Conservation (phyloP, 129 eudicot genomes). For the Smallanthus sonchifolius region DNA sequence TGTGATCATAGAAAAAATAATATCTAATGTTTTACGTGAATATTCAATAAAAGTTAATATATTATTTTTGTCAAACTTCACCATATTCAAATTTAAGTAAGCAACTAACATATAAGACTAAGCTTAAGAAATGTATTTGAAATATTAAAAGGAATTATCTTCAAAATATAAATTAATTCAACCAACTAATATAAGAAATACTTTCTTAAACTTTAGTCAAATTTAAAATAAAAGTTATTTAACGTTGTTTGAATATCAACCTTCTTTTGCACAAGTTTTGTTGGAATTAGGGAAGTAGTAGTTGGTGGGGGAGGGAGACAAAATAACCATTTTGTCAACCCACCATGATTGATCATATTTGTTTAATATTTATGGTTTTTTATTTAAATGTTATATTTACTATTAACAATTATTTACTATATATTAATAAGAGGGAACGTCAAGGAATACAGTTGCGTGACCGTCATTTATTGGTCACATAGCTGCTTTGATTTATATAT, state of each 20-base stretch:
- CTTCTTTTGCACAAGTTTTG: background rate
- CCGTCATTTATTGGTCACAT: too few species aligned
- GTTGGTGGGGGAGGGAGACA: conserved; percentile 13
- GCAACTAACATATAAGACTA: background rate
- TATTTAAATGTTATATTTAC: background rate
- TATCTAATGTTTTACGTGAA: too few species aligned
- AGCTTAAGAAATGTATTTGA: background rate
- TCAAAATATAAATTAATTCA: too few species aligned
- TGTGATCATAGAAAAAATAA: too few species aligned
- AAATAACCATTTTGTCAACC: conserved; percentile 10
- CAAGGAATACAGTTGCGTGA: too few species aligned
- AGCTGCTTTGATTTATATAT: too few species aligned
- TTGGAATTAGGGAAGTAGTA: conserved; percentile 11
- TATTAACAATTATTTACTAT: background rate
- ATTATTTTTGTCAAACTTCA: too few species aligned
- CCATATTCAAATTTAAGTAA: too few species aligned
- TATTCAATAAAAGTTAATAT: too few species aligned
- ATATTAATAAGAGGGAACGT: too few species aligned
- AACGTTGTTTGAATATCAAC: background rate
- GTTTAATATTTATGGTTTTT: background rate
- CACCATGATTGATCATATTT: background rate
- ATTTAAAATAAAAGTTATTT: background rate
- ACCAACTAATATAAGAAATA: background rate
- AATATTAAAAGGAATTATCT: too few species aligned
- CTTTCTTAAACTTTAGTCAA: background rate